These are phyloP conservation scores for Galerina sulciceps DNA, from an alignment of 768 basidiomycete species.

Conservation along the genomic window DNA sequence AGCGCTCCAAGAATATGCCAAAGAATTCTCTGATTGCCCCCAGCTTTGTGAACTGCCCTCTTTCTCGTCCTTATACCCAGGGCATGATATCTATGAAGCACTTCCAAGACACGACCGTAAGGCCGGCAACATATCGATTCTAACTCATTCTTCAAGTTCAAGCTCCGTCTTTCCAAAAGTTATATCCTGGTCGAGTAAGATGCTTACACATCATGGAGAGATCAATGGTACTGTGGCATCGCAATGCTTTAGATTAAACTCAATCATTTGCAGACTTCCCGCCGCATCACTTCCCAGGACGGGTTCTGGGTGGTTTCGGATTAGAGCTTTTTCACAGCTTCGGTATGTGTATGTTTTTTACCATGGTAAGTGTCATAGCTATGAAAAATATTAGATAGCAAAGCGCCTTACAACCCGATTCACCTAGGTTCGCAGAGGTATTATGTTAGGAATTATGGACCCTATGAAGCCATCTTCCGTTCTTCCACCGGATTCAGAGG, in stretches of 20 bases:
- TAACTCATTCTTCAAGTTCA: constrained; percentile 9
- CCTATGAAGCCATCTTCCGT: not conserved
- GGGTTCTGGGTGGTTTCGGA: not conserved
- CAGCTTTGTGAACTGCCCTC: not conserved
- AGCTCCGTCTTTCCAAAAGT: constrained; percentile 3
- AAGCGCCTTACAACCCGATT: not conserved
- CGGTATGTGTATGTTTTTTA: not conserved
- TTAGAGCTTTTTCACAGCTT: constrained; percentile 4
- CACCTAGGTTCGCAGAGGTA: not conserved
- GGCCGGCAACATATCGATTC: not conserved
- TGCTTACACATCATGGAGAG: not conserved
- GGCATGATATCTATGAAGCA: not conserved
- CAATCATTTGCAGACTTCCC: not conserved
- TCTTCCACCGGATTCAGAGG: not conserved
- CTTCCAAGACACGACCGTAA: not conserved
- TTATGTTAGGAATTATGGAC: constrained; percentile 1
- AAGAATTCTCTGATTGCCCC: not conserved
- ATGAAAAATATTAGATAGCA: not conserved
- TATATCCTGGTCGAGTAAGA: not conserved
- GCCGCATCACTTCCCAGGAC: not conserved
- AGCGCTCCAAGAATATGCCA: not conserved
- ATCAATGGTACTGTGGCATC: not conserved
- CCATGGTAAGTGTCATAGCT: not conserved
- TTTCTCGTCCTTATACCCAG: not conserved
- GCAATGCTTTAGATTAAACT: not conserved